Percentiles rank a stretch among this genome's conserved stretches.
Evolutionary conservation across 1,284 basidiomycete species (phyloP).

Genomic region (Apiotrichum gracile): DNA sequence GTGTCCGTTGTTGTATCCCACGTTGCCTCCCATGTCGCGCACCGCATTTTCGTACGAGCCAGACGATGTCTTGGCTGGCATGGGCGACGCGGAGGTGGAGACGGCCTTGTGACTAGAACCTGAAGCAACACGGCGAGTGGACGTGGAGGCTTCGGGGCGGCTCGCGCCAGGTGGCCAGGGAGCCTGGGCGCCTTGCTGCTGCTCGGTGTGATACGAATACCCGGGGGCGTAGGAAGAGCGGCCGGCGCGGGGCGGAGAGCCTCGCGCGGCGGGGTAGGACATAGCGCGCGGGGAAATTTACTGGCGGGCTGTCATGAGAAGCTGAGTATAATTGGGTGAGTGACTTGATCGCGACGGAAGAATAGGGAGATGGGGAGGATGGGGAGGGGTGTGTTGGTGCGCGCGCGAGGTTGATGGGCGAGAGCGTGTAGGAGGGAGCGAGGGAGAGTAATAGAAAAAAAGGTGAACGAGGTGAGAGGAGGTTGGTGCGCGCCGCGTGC

Average conservation of each 20-base stretch:
- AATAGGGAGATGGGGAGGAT: background rate
- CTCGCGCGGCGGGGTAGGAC: conserved; percentile 18
- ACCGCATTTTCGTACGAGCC: background rate
- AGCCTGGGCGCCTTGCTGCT: background rate
- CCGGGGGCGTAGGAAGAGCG: background rate
- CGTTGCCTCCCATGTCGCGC: background rate
- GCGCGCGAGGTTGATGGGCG: background rate
- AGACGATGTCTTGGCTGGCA: background rate
- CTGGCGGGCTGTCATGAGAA: conserved; percentile 9
- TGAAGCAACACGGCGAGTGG: background rate
- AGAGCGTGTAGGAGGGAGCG: background rate
- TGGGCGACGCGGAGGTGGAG: background rate
- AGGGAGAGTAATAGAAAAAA: background rate
- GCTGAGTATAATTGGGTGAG: background rate
- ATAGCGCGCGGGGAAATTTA: conserved; percentile 6
- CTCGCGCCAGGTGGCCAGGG: background rate
- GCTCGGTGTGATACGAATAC: background rate
- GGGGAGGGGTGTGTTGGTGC: background rate
- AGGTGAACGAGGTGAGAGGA: background rate
- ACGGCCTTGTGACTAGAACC: background rate
- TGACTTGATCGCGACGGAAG: background rate
- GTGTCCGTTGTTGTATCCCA: background rate
- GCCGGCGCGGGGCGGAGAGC: conserved; percentile 18
- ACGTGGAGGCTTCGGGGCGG: background rate
- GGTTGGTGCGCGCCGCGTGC: background rate